phyloP scores from a whole-genome alignment of 805 yeast species.

The Cyberlindnera suaveolens region DNA sequence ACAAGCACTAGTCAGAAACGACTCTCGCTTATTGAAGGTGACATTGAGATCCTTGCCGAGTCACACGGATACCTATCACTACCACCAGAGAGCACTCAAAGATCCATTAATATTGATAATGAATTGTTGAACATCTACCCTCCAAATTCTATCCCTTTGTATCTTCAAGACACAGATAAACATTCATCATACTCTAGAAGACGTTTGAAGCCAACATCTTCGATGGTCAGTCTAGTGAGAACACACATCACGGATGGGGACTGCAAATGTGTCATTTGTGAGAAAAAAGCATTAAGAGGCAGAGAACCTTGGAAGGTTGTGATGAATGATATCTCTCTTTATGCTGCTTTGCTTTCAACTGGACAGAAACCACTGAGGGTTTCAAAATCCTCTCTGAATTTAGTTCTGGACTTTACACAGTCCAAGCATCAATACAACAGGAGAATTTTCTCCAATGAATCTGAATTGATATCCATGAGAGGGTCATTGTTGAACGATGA shows the following conservation, averaged over 20 bases:
- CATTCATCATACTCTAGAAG: slow-evolving; percentile 11
- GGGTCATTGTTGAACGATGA: slow-evolving; percentile 9
- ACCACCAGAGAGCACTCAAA: neutral
- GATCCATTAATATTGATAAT: neutral
- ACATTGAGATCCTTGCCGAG: slow-evolving; percentile 9
- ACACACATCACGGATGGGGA: slow-evolving; percentile 2
- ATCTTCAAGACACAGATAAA: neutral
- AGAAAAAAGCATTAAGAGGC: slow-evolving; percentile 4
- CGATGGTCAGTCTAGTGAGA: slow-evolving; percentile 8
- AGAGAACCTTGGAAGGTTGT: slow-evolving; percentile 26
- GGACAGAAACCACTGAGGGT: slow-evolving; percentile 19
- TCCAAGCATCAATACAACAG: slow-evolving; percentile 12
- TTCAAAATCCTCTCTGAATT: slow-evolving; percentile 10
- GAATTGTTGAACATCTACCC: neutral
- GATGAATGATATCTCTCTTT: slow-evolving; percentile 31
- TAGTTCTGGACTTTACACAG: slow-evolving; percentile 21
- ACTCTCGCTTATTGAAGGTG: neutral
- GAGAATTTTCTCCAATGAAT: neutral
- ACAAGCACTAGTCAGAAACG: neutral
- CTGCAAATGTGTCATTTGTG: slow-evolving; percentile 1
- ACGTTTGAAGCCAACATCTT: slow-evolving; percentile 3
- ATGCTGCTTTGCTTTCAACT: slow-evolving; percentile 33
- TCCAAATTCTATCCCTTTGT: neutral
- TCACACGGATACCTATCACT: neutral
- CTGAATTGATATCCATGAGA: neutral